Percentiles rank a stretch among this genome's conserved stretches.
Conservation (phyloP, 2,329 filamentous ascomycete genomes). For the Ascocoryne sarcoides region DNA sequence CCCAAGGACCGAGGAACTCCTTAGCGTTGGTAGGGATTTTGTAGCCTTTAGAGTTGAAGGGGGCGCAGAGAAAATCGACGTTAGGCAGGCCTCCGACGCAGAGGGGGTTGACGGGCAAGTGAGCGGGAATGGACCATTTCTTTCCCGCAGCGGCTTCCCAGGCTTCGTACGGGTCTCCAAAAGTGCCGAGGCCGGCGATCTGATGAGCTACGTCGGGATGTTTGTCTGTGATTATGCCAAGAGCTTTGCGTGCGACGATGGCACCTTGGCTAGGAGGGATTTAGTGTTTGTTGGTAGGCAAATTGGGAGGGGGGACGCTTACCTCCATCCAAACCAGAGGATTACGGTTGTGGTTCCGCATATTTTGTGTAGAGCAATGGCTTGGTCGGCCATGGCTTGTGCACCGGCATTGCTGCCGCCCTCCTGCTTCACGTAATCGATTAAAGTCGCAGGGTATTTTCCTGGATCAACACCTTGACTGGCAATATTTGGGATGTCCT, state of each 20-base stretch:
- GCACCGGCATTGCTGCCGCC: background rate
- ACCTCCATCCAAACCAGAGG: background rate
- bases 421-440: background rate
- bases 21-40: background rate
- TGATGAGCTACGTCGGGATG: background rate
- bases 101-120: background rate
- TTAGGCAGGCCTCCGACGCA: background rate
- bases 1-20: background rate
- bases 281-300: background rate
- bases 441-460: background rate
- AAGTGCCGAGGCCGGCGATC: background rate
- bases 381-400: background rate
- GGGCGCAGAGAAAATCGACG: background rate
- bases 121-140: background rate
- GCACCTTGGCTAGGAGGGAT: background rate
- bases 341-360: background rate
- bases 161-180: background rate
- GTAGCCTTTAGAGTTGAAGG: background rate
- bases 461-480: background rate
- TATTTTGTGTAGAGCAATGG: background rate
- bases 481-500: background rate
- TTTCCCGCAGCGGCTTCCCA: background rate
- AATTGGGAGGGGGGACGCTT: background rate
- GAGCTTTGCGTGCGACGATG: background rate
- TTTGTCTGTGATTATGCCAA: background rate